Conservation (phyloP, 257 asterid genomes). For the Orobanche coerulescens region DNA sequence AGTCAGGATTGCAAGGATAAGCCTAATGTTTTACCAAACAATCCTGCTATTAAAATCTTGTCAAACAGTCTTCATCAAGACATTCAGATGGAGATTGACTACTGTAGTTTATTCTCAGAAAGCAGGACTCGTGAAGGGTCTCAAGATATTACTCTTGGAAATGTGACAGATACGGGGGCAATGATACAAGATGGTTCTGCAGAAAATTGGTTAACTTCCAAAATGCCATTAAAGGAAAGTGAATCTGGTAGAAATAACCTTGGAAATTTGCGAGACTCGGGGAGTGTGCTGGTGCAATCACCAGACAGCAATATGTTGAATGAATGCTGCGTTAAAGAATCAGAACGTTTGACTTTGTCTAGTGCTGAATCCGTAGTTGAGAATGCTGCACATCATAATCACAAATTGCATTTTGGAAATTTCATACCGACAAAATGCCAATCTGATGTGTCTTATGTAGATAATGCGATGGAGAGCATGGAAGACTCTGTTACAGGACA, state of each 20-base stretch:
- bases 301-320: constrained; percentile 21
- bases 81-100: constrained; percentile 21
- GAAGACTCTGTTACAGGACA: constrained; percentile 24
- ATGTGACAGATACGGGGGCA: constrained; percentile 22
- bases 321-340: constrained; percentile 24
- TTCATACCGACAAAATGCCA: constrained; percentile 20
- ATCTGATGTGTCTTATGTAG: constrained; percentile 22
- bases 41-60: constrained; percentile 17
- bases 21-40: constrained; percentile 17
- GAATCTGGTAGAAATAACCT: constrained; percentile 22
- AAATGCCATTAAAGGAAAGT: constrained; percentile 18
- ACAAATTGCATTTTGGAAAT: constrained; percentile 14
- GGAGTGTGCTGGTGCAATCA: constrained; percentile 22
- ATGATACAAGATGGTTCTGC: constrained; percentile 20
- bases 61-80: constrained; percentile 27
- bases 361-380: constrained; percentile 27
- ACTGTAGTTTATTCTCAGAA: constrained; percentile 22
- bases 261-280: constrained; percentile 15
- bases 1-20: constrained; percentile 20
- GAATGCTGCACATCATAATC: constrained; percentile 18
- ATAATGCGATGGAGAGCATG: constrained; percentile 20
- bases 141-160: constrained; percentile 20
- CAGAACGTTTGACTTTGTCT: constrained; percentile 22
- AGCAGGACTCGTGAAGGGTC: constrained; percentile 26
- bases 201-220: constrained; percentile 19